Percentiles rank a stretch among this genome's conserved stretches.
These are phyloP conservation scores for Friedmanniomyces simplex DNA, from an alignment of 495 filamentous ascomycete species.

Conservation along the genomic window DNA sequence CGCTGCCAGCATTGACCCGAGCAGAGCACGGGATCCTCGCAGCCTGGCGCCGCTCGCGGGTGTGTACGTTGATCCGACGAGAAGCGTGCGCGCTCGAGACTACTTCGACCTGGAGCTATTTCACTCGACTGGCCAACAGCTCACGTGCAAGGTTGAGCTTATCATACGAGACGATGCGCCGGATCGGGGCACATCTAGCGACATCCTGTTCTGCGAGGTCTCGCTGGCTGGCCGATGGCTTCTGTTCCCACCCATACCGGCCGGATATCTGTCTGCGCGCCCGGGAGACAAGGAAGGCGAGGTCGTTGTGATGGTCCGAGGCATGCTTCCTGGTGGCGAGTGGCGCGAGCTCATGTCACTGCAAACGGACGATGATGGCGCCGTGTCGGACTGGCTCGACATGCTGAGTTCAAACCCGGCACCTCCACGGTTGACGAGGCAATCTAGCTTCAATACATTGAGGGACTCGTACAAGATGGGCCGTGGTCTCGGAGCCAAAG, in stretches of 20 bases:
- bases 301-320: conserved; percentile 77
- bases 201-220: conserved; percentile 84
- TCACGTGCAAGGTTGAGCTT: conserved; percentile 83
- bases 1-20: conserved; percentile 71
- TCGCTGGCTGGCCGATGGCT: conserved; percentile 69
- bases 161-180: conserved; percentile 67
- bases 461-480: conserved; percentile 5
- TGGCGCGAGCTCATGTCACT: conserved; percentile 81
- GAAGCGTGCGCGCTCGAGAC: conserved; percentile 78
- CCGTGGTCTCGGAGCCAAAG: conserved; percentile 23
- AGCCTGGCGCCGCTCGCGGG: conserved; percentile 59
- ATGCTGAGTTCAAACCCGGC: conserved; percentile 68
- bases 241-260: conserved; percentile 73
- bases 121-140: conserved; percentile 80
- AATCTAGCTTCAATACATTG: conserved; percentile 26
- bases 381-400: conserved; percentile 77
- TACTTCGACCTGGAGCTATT: conserved; percentile 74
- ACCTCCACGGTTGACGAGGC: conserved; percentile 46
- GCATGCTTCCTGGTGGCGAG: conserved; percentile 40
- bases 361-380: conserved; percentile 56
- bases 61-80: conserved; percentile 58
- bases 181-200: conserved; percentile 49
- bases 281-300: conserved; percentile 58
- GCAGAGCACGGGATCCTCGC: conserved; percentile 63
- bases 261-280: conserved; percentile 63